phyloP scores from a whole-genome alignment of 1,284 basidiomycete species.

The Ceratobasidium sp. region DNA sequence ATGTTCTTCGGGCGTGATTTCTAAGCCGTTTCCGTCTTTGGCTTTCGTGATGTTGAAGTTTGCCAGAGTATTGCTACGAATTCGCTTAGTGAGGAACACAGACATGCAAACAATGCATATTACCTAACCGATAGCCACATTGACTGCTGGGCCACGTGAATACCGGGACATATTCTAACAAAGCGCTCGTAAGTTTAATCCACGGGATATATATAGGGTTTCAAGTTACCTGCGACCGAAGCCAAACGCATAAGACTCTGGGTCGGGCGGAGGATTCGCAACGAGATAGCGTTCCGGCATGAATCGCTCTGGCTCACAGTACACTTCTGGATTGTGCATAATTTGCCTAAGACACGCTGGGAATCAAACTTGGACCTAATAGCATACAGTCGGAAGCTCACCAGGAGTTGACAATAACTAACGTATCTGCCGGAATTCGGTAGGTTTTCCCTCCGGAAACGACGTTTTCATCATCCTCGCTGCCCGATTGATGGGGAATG shows the following conservation, averaged over 20 bases:
- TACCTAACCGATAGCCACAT: constrained; percentile 35
- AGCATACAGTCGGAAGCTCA: too few species aligned
- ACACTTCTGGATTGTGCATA: constrained; percentile 86
- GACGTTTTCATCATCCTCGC: constrained; percentile 21
- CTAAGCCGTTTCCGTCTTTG: constrained; percentile 17
- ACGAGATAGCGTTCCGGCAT: constrained; percentile 93
- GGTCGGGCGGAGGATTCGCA: constrained; percentile 59
- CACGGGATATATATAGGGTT: neutral
- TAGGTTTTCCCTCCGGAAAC: constrained; percentile 25
- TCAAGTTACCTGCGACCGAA: constrained; percentile 21
- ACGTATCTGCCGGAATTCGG: constrained; percentile 24
- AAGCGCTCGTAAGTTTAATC: neutral
- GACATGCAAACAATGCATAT: too few species aligned
- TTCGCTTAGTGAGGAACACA: neutral
- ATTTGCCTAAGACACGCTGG: constrained; percentile 8
- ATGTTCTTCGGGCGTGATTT: constrained; percentile 4
- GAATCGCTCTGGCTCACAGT: constrained; percentile 86
- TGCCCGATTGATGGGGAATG: neutral
- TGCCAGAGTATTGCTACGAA: constrained; percentile 22
- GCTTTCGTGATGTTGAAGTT: constrained; percentile 24
- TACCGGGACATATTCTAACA: constrained; percentile 23
- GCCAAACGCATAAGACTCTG: constrained; percentile 20
- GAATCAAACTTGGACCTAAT: too few species aligned
- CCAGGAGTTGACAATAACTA: constrained; percentile 18
- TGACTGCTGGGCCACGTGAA: constrained; percentile 26